Evolutionary conservation across 164 flowering plant species (phyloP).

Genomic region (Piper betle): DNA sequence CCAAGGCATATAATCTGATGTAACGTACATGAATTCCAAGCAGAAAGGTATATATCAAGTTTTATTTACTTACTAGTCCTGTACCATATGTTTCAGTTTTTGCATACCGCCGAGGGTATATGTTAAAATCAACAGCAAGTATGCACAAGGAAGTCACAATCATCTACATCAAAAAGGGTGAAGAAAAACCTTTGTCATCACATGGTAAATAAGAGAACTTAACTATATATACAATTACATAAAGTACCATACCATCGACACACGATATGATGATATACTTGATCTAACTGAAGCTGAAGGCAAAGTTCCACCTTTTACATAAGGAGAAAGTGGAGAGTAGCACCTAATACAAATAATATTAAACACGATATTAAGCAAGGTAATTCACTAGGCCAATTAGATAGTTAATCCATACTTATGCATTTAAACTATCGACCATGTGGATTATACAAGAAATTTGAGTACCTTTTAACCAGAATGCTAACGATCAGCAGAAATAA

Average conservation of each 20-base stretch:
- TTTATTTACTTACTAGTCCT: conserved; percentile 46
- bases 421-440: neutral
- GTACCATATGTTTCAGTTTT: conserved; percentile 92
- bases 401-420: neutral
- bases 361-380: too few relatives aligned
- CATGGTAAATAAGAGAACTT: conserved; percentile 1
- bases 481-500: conserved; percentile 21
- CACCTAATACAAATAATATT: conserved; percentile 14
- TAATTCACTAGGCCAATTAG: too few relatives aligned
- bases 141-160: conserved; percentile 71
- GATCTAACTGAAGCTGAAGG: conserved; percentile 23
- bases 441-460: neutral
- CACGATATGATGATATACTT: conserved; percentile 62
- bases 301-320: conserved; percentile 11
- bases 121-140: conserved; percentile 86
- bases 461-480: conserved; percentile 39
- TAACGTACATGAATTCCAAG: neutral
- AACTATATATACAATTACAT: neutral
- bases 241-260: conserved; percentile 35
- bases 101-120: conserved; percentile 88
- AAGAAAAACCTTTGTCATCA: neutral
- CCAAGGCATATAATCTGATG: neutral
- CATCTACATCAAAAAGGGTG: conserved; percentile 39
- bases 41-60: neutral
- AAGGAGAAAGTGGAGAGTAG: conserved; percentile 12